Conservation (phyloP, 2,329 filamentous ascomycete genomes). For the Fusarium musae region DNA sequence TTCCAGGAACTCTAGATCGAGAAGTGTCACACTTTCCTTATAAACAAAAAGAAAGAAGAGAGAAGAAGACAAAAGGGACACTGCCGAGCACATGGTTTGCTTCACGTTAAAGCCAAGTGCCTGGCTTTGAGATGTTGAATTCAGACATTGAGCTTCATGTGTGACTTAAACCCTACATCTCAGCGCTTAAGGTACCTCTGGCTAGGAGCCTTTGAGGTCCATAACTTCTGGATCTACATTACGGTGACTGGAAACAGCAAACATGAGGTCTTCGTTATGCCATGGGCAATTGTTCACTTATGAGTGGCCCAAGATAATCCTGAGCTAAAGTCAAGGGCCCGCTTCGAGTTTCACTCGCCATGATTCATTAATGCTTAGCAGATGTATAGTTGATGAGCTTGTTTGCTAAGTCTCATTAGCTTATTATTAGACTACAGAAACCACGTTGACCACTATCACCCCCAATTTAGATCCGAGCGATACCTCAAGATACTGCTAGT, state of each 20-base stretch:
- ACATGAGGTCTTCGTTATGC: background rate
- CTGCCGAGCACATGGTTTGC: background rate
- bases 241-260: background rate
- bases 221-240: background rate
- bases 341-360: background rate
- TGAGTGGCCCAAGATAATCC: conserved; percentile 17
- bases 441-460: background rate
- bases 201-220: background rate
- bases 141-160: background rate
- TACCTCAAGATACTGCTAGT: background rate
- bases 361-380: background rate
- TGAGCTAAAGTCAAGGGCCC: conserved; percentile 1
- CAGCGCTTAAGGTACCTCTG: background rate
- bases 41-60: too few species aligned
- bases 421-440: background rate
- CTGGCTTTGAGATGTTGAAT: background rate
- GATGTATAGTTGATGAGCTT: background rate
- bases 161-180: background rate
- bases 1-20: background rate
- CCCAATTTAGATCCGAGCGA: background rate
- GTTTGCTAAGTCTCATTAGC: conserved; percentile 1
- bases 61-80: too few species aligned
- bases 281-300: conserved; percentile 27
- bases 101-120: background rate
- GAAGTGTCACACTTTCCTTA: background rate